Percentiles rank a stretch among this genome's conserved stretches.
These are phyloP conservation scores for Ogataea salicorniae DNA, from an alignment of 805 yeast genomes.

Conservation along the genomic window DNA sequence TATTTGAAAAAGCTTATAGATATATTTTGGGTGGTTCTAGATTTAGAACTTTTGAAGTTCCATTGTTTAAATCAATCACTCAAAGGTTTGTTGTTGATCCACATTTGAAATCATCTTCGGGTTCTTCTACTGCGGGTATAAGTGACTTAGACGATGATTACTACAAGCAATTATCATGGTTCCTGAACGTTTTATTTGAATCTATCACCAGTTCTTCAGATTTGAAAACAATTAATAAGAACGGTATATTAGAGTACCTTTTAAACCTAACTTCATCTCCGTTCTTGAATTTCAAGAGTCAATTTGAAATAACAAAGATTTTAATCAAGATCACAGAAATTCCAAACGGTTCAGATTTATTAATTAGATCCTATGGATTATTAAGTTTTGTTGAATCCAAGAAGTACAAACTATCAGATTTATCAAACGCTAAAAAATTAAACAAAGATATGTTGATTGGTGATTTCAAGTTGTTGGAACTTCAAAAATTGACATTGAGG, in stretches of 20 bases:
- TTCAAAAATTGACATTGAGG: constrained; percentile 43
- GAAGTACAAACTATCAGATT: constrained; percentile 1
- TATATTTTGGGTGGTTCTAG: constrained; percentile 58
- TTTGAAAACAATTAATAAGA: constrained; percentile 44
- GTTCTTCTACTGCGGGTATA: constrained; percentile 9
- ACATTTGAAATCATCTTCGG: constrained; percentile 13
- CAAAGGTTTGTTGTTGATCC: constrained; percentile 22
- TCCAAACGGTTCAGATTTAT: constrained; percentile 51
- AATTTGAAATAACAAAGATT: constrained; percentile 36
- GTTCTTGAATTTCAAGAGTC: constrained; percentile 37
- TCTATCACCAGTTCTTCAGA: constrained; percentile 50
- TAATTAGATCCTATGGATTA: constrained; percentile 55
- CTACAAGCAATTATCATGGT: constrained; percentile 63
- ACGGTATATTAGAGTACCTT: constrained; percentile 64
- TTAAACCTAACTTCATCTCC: constrained; percentile 52
- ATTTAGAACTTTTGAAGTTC: constrained; percentile 38
- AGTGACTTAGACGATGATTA: constrained; percentile 40
- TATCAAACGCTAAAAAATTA: constrained; percentile 8
- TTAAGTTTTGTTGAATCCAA: constrained; percentile 35
- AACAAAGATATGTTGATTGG: constrained; percentile 13
- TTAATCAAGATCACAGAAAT: constrained; percentile 45
- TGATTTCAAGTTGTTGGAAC: constrained; percentile 34
- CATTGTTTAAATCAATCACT: constrained; percentile 39
- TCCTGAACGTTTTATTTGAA: constrained; percentile 42
- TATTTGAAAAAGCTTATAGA: constrained; percentile 66